A percentile compares a stretch with the other conserved stretches of the same genome.
Conservation (phyloP, 768 basidiomycete species). For the Boletus reticuloceps region DNA sequence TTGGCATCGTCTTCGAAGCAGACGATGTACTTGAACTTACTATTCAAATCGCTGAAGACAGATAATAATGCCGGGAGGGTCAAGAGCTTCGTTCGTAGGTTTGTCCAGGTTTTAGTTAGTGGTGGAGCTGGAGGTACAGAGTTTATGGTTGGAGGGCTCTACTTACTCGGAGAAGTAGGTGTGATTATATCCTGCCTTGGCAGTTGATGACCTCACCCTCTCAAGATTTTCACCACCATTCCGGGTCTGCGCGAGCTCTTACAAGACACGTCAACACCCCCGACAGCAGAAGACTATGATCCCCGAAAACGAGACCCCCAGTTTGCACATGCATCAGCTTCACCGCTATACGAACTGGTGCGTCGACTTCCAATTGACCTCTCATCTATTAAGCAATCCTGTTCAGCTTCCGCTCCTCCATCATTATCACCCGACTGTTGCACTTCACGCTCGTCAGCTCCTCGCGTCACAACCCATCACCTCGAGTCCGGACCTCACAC, state of each 20-base stretch:
- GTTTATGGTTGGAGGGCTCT: conserved; percentile 87
- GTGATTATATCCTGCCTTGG: neutral
- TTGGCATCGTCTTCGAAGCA: conserved; percentile 86
- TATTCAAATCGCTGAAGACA: conserved; percentile 86
- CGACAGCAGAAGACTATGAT: conserved; percentile 58
- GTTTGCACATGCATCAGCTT: conserved; percentile 74
- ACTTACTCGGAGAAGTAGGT: conserved; percentile 81
- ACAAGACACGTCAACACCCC: conserved; percentile 30
- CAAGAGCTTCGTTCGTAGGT: conserved; percentile 77
- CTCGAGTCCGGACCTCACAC: conserved; percentile 81
- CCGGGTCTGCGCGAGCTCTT: conserved; percentile 47
- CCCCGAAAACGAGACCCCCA: conserved; percentile 88
- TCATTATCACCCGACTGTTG: conserved; percentile 90
- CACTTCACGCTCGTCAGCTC: conserved; percentile 83
- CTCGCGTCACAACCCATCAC: conserved; percentile 71
- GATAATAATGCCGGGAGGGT: conserved; percentile 59
- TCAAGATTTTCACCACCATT: conserved; percentile 49
- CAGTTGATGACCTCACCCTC: neutral
- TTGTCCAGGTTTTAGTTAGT: conserved; percentile 74
- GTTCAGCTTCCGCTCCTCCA: conserved; percentile 68
- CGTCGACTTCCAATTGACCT: conserved; percentile 23
- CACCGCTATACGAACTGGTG: conserved; percentile 90
- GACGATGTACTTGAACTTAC: conserved; percentile 92
- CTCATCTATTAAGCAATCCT: neutral
- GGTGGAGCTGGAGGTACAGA: conserved; percentile 76